Evolutionary conservation across 2,329 filamentous ascomycete species (phyloP).

Genomic region (Verticillium klebahnii): DNA sequence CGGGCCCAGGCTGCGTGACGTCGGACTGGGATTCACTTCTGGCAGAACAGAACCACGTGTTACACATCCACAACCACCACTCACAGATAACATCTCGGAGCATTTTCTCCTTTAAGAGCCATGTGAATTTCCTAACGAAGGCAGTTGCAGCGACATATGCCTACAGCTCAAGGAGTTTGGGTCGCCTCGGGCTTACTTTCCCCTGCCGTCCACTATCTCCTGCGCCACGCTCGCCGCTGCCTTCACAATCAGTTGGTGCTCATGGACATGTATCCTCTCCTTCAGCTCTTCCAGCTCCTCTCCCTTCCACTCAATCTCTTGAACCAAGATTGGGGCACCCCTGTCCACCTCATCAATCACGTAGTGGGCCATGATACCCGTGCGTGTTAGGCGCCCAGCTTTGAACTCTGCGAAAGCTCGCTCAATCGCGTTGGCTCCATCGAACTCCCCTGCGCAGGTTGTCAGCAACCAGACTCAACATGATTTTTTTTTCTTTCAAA

Average conservation of each 20-base stretch:
- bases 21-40: too few relatives aligned
- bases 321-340: slow-evolving; percentile 39
- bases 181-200: too few relatives aligned
- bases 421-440: slow-evolving; percentile 73
- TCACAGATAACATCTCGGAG: too few relatives aligned
- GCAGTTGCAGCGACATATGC: too few relatives aligned
- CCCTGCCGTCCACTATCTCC: too few relatives aligned
- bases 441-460: slow-evolving; percentile 57
- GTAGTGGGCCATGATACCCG: slow-evolving; percentile 87
- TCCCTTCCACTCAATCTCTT: background rate
- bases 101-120: too few relatives aligned
- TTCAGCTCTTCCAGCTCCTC: slow-evolving; percentile 41
- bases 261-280: slow-evolving; percentile 67
- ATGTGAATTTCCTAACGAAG: too few relatives aligned
- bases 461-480: background rate
- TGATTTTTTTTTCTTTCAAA: too few relatives aligned
- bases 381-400: slow-evolving; percentile 58
- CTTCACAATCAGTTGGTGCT: slow-evolving; percentile 76
- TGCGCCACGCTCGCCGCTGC: slow-evolving; percentile 51
- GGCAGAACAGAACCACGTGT: too few relatives aligned
- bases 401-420: slow-evolving; percentile 71
- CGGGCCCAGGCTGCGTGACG: too few relatives aligned
- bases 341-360: slow-evolving; percentile 77
- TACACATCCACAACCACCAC: too few relatives aligned
- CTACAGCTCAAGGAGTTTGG: too few relatives aligned